Evolutionary conservation across 2,329 filamentous ascomycete genomes (phyloP).

Genomic region (Phoma herbarum): DNA sequence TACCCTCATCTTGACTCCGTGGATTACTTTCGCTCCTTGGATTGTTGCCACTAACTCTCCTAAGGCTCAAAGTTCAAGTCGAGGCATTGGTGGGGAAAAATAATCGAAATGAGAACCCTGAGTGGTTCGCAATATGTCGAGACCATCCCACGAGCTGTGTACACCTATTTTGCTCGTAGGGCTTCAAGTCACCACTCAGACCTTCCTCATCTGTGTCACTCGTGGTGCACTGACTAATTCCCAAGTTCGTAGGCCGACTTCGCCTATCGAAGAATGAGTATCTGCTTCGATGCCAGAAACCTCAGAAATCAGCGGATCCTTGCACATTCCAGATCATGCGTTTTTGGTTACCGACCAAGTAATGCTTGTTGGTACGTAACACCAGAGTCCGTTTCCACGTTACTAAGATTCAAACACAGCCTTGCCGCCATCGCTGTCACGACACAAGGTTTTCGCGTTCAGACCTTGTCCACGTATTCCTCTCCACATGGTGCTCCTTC

Average conservation of each 20-base stretch:
- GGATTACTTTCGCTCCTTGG: no score
- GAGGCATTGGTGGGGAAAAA: no score
- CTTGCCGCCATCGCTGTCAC: neutral
- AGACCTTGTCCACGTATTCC: neutral
- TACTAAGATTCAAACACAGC: neutral
- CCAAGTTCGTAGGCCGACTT: neutral
- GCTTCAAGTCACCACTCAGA: neutral
- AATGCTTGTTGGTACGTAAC: neutral
- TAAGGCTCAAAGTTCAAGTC: no score
- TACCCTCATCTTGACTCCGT: no score
- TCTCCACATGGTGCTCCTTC: neutral
- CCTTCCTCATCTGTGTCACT: no score
- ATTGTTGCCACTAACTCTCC: no score
- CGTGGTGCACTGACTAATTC: neutral
- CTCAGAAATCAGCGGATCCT: neutral
- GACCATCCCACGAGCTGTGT: neutral
- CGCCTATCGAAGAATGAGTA: neutral
- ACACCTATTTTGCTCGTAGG: neutral
- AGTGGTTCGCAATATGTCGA: no score
- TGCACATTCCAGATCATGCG: no score
- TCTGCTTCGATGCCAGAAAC: neutral
- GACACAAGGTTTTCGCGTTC: neutral
- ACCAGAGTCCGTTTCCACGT: no score
- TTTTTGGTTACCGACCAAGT: neutral
- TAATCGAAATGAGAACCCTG: no score